A percentile compares a stretch with the other conserved stretches of the same genome.
Evolutionary conservation across 106 monocot species (phyloP).

Genomic region (Narthecium ossifragum): DNA sequence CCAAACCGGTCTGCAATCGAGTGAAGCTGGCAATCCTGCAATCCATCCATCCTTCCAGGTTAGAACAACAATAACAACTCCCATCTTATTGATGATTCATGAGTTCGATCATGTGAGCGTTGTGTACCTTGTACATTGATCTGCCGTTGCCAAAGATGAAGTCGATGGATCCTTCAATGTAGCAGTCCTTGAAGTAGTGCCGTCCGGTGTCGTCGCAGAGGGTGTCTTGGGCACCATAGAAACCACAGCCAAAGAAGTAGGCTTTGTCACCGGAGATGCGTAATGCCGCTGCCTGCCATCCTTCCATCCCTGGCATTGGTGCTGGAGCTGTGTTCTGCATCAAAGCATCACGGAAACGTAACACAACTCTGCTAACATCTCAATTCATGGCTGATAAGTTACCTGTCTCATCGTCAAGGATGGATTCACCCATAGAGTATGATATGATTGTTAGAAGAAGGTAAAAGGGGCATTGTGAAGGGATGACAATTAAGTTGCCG

Average conservation of each 20-base stretch:
- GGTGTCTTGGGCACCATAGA: constrained; percentile 95
- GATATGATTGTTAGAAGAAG: too few relatives aligned
- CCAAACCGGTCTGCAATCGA: constrained; percentile 83
- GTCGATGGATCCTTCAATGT: constrained; percentile 95
- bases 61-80: too few relatives aligned
- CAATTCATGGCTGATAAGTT: too few relatives aligned
- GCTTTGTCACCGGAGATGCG: constrained; percentile 96
- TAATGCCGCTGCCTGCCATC: constrained; percentile 90
- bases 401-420: too few relatives aligned
- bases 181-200: constrained; percentile 96
- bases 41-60: not conserved
- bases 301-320: constrained; percentile 84
- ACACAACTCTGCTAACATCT: too few relatives aligned
- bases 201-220: constrained; percentile 86
- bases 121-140: constrained; percentile 80
- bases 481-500: too few relatives aligned
- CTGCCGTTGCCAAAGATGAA: constrained; percentile 96
- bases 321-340: constrained; percentile 87
- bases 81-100: not conserved
- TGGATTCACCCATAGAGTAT: too few relatives aligned
- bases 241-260: constrained; percentile 84
- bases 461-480: too few relatives aligned
- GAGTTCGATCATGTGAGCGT: too few relatives aligned
- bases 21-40: constrained; percentile 70
- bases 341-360: not conserved